phyloP scores from a whole-genome alignment of 768 basidiomycete genomes.

The Mycena maculata region DNA sequence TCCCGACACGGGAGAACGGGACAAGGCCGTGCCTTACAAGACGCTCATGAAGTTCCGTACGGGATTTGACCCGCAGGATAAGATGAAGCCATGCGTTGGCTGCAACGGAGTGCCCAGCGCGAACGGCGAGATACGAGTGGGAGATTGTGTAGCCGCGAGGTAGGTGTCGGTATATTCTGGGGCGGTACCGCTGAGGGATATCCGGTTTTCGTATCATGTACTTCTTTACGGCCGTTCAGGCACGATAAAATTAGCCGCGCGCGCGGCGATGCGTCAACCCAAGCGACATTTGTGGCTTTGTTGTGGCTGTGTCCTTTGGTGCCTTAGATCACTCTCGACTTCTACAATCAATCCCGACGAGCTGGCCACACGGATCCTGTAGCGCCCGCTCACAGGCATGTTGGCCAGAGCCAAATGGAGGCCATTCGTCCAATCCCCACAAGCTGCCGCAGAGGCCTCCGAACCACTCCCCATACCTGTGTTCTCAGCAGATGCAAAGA shows the following conservation, averaged over 20 bases:
- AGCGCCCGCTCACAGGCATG: slow-evolving; percentile 32
- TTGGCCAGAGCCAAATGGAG: slow-evolving; percentile 50
- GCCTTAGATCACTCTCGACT: neutral
- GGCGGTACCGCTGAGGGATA: too few relatives aligned
- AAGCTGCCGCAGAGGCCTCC: slow-evolving; percentile 38
- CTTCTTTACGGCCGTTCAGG: too few relatives aligned
- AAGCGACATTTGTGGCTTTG: neutral
- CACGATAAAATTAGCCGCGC: too few relatives aligned
- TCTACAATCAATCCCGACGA: slow-evolving; percentile 7
- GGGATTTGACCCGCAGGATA: slow-evolving; percentile 59
- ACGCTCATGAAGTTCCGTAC: slow-evolving; percentile 78
- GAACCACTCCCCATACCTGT: slow-evolving; percentile 47
- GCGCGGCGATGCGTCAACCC: too few relatives aligned
- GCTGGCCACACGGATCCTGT: slow-evolving; percentile 22
- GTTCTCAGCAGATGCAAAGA: slow-evolving; percentile 79
- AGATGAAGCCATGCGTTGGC: slow-evolving; percentile 72
- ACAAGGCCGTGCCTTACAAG: slow-evolving; percentile 81
- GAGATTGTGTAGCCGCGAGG: slow-evolving; percentile 59
- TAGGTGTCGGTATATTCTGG: too few relatives aligned
- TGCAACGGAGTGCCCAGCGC: slow-evolving; percentile 68
- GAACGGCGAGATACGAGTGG: slow-evolving; percentile 67
- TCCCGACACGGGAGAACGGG: slow-evolving; percentile 70
- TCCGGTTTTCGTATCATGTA: too few relatives aligned
- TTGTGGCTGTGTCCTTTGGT: neutral
- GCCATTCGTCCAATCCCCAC: slow-evolving; percentile 48